Percentiles rank a stretch among this genome's conserved stretches.
These are phyloP conservation scores for Pseudogymnoascus sp. DNA, from an alignment of 2,329 filamentous ascomycete genomes.

Conservation along the genomic window DNA sequence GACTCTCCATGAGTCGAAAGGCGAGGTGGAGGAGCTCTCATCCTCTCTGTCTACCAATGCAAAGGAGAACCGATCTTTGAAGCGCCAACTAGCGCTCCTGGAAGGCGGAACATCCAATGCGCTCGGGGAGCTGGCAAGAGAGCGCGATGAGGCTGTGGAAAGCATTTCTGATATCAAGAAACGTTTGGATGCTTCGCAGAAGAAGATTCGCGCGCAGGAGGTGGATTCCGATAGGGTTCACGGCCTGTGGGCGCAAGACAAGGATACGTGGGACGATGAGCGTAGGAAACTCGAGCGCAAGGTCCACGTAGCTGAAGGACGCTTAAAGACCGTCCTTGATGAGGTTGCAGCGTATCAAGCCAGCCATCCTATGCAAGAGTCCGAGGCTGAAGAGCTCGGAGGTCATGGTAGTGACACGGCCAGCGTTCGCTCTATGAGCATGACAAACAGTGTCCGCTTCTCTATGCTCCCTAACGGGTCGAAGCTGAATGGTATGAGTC, in stretches of 20 bases:
- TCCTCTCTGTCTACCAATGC: constrained; percentile 51
- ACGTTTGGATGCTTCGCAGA: constrained; percentile 69
- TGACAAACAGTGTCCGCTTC: constrained; percentile 63
- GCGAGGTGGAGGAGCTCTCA: constrained; percentile 66
- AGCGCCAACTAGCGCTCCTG: constrained; percentile 75
- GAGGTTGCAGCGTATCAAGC: constrained; percentile 69
- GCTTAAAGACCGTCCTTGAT: constrained; percentile 74
- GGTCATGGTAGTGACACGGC: constrained; percentile 55
- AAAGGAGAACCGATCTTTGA: constrained; percentile 72
- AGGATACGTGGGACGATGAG: constrained; percentile 75
- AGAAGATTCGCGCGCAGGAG: constrained; percentile 68
- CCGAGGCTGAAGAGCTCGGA: constrained; percentile 49
- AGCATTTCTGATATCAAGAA: constrained; percentile 61
- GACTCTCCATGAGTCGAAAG: constrained; percentile 58
- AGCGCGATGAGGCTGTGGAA: constrained; percentile 77
- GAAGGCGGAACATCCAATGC: constrained; percentile 85
- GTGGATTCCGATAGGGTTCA: constrained; percentile 74
- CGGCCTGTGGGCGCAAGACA: constrained; percentile 74
- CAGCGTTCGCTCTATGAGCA: constrained; percentile 66
- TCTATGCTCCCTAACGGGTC: constrained; percentile 52
- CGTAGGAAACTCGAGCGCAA: constrained; percentile 74
- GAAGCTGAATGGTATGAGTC: constrained; percentile 59
- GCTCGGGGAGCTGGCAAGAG: constrained; percentile 70
- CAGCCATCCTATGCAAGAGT: constrained; percentile 42
- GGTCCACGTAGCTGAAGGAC: constrained; percentile 80